Conservation (phyloP, 768 basidiomycete species). For the Boletus subcaerulescens region DNA sequence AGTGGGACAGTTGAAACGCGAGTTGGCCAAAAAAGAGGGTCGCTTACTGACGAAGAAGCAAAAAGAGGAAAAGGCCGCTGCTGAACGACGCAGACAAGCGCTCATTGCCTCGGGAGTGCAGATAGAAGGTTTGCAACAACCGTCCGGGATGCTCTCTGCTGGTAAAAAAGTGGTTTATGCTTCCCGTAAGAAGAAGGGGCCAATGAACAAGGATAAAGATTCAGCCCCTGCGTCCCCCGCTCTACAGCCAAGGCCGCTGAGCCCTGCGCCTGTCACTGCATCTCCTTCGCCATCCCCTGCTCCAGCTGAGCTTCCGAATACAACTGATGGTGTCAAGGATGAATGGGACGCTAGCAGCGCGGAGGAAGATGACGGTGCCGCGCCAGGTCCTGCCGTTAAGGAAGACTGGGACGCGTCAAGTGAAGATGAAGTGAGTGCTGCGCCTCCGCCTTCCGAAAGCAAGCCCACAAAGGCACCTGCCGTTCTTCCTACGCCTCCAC, state of each 20-base stretch:
- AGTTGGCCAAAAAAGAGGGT: conserved; percentile 91
- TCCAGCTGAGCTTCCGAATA: conserved; percentile 25
- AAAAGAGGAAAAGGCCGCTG: conserved; percentile 87
- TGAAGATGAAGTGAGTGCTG: conserved; percentile 45
- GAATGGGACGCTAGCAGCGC: conserved; percentile 53
- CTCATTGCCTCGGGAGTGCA: conserved; percentile 85
- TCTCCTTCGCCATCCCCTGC: conserved; percentile 26
- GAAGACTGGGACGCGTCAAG: conserved; percentile 73
- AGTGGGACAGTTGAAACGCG: conserved; percentile 72
- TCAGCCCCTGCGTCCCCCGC: conserved; percentile 43
- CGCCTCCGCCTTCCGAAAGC: conserved; percentile 10
- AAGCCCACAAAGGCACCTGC: conserved; percentile 15
- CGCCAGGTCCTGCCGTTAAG: conserved; percentile 37
- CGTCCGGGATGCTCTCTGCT: conserved; percentile 37
- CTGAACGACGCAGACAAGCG: conserved; percentile 88
- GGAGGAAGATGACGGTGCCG: conserved; percentile 35
- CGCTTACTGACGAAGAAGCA: conserved; percentile 95
- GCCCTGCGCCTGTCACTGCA: conserved; percentile 28
- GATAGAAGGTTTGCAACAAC: conserved; percentile 83
- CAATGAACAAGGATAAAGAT: conserved; percentile 41
- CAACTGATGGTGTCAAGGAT: conserved; percentile 39
- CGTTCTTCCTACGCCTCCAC: background rate
- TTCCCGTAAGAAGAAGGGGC: conserved; percentile 76
- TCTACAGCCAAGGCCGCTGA: conserved; percentile 52
- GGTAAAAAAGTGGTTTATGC: conserved; percentile 80